A percentile compares a stretch with the other conserved stretches of the same genome.
phyloP scores from a whole-genome alignment of 2,329 filamentous ascomycete genomes.

The Cladophialophora yegresii region DNA sequence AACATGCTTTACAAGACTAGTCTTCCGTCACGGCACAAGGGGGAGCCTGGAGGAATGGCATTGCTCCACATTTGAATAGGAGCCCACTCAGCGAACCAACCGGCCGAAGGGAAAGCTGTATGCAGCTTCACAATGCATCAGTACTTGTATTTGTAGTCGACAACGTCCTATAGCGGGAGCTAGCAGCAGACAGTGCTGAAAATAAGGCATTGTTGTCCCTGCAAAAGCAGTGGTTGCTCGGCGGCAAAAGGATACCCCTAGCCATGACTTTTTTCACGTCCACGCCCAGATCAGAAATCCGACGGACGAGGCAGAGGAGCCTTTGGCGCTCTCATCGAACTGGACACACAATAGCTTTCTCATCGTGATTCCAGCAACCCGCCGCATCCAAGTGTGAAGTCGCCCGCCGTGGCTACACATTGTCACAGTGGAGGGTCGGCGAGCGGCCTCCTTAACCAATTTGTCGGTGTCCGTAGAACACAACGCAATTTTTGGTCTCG shows the following conservation, averaged over 20 bases:
- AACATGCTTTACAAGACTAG: too few relatives aligned
- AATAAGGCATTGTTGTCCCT: too few relatives aligned
- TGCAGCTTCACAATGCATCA: too few relatives aligned
- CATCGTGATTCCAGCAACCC: neutral
- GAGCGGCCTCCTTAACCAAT: neutral
- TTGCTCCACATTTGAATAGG: too few relatives aligned
- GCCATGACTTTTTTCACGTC: neutral
- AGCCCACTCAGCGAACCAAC: too few relatives aligned
- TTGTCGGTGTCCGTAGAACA: neutral
- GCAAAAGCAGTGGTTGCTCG: neutral
- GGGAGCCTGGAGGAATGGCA: too few relatives aligned
- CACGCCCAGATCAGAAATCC: neutral
- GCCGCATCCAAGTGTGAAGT: neutral
- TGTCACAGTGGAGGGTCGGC: neutral
- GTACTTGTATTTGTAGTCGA: too few relatives aligned
- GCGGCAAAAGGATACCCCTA: neutral
- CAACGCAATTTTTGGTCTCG: neutral
- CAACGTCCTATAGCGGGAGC: too few relatives aligned
- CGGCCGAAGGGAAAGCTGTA: too few relatives aligned
- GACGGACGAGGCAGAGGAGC: neutral
- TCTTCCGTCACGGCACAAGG: too few relatives aligned
- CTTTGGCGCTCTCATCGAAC: neutral
- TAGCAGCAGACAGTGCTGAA: too few relatives aligned
- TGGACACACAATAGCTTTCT: neutral
- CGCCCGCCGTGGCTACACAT: neutral